phyloP scores from a whole-genome alignment of 2,329 filamentous ascomycete species.

The Apiospora kogelbergensis region DNA sequence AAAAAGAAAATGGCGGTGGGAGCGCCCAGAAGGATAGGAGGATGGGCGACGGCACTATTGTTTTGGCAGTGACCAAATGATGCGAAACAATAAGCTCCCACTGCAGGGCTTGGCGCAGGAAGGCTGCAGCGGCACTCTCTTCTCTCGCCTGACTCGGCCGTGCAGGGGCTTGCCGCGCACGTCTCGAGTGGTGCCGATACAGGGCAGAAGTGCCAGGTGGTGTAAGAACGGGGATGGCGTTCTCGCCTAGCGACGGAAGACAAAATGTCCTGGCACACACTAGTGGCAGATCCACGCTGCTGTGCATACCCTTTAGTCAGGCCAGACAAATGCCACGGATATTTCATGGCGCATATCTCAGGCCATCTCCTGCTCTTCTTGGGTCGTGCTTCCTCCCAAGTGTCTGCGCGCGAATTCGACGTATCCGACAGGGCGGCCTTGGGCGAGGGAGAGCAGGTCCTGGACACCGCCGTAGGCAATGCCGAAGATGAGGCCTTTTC shows the following conservation, averaged over 20 bases:
- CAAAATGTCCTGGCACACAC: background rate
- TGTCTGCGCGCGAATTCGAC: constrained; percentile 63
- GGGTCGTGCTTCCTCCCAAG: constrained; percentile 28
- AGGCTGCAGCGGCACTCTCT: background rate
- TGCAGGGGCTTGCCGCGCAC: background rate
- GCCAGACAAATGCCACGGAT: background rate
- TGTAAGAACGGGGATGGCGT: background rate
- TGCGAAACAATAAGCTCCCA: constrained; percentile 4
- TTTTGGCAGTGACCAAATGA: background rate
- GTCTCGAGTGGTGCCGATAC: background rate
- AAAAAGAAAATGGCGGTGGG: background rate
- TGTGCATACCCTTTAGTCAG: constrained; percentile 3
- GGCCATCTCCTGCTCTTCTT: constrained; percentile 19
- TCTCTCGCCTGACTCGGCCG: background rate
- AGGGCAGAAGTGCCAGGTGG: background rate
- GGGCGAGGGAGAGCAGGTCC: constrained; percentile 68
- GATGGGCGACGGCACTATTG: background rate
- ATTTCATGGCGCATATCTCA: constrained; percentile 9
- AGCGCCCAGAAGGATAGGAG: background rate
- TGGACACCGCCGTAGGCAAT: constrained; percentile 79
- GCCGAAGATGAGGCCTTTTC: constrained; percentile 76
- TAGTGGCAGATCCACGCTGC: background rate
- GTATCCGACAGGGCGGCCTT: constrained; percentile 73
- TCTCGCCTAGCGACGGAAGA: constrained; percentile 4
- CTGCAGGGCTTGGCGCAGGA: background rate